A percentile compares a stretch with the other conserved stretches of the same genome.
phyloP scores from a whole-genome alignment of 2,329 filamentous ascomycete species.

The Elsinoe australis region DNA sequence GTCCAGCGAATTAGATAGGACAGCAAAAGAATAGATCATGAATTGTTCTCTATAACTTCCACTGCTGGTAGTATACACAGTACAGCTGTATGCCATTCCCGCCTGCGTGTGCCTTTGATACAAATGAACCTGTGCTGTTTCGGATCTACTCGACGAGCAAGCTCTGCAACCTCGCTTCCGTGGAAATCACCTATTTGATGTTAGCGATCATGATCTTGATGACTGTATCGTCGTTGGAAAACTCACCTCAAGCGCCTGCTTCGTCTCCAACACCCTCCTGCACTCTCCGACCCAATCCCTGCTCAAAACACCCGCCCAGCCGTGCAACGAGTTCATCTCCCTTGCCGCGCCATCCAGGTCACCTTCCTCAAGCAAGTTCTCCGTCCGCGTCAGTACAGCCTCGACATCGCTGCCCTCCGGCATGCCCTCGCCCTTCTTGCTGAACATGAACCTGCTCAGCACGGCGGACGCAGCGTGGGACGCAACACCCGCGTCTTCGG shows the following conservation, averaged over 20 bases:
- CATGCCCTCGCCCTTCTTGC: conserved; percentile 66
- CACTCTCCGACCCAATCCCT: conserved; percentile 90
- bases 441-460: conserved; percentile 91
- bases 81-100: conserved; percentile 1
- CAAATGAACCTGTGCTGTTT: conserved; percentile 1
- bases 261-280: conserved; percentile 85
- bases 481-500: conserved; percentile 88
- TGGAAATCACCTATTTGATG: conserved; percentile 64
- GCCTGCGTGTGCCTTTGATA: not conserved
- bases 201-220: conserved; percentile 21
- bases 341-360: conserved; percentile 83
- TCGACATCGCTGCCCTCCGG: conserved; percentile 84
- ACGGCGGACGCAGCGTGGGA: conserved; percentile 86
- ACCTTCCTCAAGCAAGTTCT: conserved; percentile 85
- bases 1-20: no score
- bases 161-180: conserved; percentile 82
- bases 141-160: conserved; percentile 65
- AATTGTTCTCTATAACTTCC: conserved; percentile 5
- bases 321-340: conserved; percentile 87
- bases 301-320: conserved; percentile 93
- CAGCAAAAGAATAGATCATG: no score
- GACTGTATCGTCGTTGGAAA: conserved; percentile 31
- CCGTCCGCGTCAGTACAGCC: conserved; percentile 81
- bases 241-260: conserved; percentile 92
- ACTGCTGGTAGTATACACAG: conserved; percentile 12